Evolutionary conservation across 2,329 filamentous ascomycete genomes (phyloP).

Genomic region (Claviceps citrina): DNA sequence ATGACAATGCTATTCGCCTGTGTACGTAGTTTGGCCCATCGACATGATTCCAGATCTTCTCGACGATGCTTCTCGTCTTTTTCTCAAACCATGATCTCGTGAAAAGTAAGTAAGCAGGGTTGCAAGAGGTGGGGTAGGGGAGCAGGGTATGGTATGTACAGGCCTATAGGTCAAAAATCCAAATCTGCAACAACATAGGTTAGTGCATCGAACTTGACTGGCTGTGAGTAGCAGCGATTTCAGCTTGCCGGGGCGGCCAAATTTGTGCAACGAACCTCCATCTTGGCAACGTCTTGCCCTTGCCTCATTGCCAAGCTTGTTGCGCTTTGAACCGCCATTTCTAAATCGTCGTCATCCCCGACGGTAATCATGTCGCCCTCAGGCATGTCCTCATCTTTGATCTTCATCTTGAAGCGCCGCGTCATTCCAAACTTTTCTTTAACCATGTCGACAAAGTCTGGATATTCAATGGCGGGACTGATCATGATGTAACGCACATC

Average conservation of each 20-base stretch:
- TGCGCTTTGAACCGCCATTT: conserved; percentile 63
- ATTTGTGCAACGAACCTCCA: conserved; percentile 55
- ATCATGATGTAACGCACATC: conserved; percentile 93
- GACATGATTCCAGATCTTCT: neutral
- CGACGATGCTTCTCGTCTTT: neutral
- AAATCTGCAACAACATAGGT: conserved; percentile 26
- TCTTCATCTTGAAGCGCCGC: conserved; percentile 74
- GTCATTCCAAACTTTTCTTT: conserved; percentile 73
- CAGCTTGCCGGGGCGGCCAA: too few species aligned
- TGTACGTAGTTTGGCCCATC: neutral
- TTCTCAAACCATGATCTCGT: conserved; percentile 11
- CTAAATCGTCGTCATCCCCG: conserved; percentile 89
- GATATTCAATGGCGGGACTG: conserved; percentile 53
- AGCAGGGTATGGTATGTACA: too few species aligned
- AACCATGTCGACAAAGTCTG: conserved; percentile 63
- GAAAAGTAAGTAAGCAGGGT: neutral
- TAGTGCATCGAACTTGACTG: conserved; percentile 7
- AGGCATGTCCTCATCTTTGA: conserved; percentile 61
- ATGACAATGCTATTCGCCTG: too few species aligned
- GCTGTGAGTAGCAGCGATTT: neutral
- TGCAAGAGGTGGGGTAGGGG: neutral
- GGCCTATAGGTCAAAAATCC: conserved; percentile 27
- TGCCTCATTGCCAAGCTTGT: conserved; percentile 57
- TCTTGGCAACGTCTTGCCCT: conserved; percentile 70
- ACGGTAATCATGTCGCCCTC: conserved; percentile 90